Evolutionary conservation across 768 basidiomycete species (phyloP).

Genomic region (Mycena floridula): DNA sequence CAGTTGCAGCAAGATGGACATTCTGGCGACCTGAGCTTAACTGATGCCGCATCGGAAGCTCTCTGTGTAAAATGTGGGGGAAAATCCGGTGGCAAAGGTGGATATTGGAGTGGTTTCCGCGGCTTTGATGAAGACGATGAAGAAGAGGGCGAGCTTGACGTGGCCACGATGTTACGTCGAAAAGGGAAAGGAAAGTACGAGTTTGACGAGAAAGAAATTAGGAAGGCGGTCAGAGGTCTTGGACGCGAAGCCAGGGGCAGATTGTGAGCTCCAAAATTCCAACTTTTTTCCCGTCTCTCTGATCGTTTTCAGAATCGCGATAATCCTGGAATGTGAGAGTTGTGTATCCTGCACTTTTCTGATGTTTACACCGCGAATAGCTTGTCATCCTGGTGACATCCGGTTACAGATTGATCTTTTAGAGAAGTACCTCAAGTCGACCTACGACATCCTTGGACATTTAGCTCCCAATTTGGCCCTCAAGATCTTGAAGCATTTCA

Average conservation of each 20-base stretch:
- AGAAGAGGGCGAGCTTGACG: constrained; percentile 26
- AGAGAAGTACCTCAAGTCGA: constrained; percentile 77
- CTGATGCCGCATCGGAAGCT: constrained; percentile 12
- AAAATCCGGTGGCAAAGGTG: constrained; percentile 47
- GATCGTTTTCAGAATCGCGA: constrained; percentile 39
- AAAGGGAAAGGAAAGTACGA: no score
- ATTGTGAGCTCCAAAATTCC: constrained; percentile 42
- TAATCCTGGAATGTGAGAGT: constrained; percentile 54
- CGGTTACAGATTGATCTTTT: constrained; percentile 77
- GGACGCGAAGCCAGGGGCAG: constrained; percentile 66
- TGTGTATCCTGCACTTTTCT: constrained; percentile 4
- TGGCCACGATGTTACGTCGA: constrained; percentile 42
- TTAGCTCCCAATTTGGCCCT: constrained; percentile 62
- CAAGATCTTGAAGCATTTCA: constrained; percentile 52
- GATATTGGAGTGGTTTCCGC: constrained; percentile 71
- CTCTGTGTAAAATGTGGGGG: constrained; percentile 50
- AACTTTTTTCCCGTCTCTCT: constrained; percentile 3
- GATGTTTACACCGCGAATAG: constrained; percentile 26
- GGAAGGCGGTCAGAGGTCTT: constrained; percentile 55
- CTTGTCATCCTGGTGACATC: constrained; percentile 81
- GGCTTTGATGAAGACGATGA: constrained; percentile 38
- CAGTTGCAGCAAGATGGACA: constrained; percentile 13
- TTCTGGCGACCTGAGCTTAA: not conserved
- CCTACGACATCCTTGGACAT: constrained; percentile 75
- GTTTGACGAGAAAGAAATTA: constrained; percentile 67